These are phyloP conservation scores for Xerocomus spinulosus DNA, from an alignment of 768 basidiomycete genomes.

Conservation along the genomic window DNA sequence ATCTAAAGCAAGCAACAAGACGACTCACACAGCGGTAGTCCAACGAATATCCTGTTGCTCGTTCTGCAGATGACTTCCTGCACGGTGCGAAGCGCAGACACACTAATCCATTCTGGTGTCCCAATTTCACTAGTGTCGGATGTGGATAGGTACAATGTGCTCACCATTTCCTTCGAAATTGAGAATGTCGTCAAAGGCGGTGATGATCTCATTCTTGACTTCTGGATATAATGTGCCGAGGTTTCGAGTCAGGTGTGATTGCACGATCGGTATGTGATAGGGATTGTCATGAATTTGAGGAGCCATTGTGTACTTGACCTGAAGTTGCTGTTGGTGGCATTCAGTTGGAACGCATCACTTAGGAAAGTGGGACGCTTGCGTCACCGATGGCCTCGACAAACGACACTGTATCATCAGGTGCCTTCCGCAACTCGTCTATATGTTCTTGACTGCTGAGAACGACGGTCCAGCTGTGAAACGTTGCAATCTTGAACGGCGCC, in stretches of 20 bases:
- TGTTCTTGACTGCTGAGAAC: neutral
- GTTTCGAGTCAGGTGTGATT: neutral
- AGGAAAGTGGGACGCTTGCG: neutral
- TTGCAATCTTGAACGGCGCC: neutral
- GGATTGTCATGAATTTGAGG: neutral
- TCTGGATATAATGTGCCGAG: neutral
- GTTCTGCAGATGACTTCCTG: neutral
- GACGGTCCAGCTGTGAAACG: neutral
- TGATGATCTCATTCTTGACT: neutral
- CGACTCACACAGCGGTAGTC: neutral
- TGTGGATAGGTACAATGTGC: neutral
- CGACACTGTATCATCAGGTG: neutral
- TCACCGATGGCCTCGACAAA: neutral
- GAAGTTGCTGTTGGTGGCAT: neutral
- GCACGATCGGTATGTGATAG: neutral
- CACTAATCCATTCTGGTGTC: neutral
- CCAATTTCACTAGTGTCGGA: neutral
- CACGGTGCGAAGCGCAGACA: neutral
- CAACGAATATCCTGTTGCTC: neutral
- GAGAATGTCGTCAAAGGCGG: neutral
- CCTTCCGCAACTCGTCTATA: neutral
- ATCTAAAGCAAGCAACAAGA: neutral
- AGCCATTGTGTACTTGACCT: neutral
- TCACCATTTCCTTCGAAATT: neutral
- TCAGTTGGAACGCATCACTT: neutral